A percentile compares a stretch with the other conserved stretches of the same genome.
Evolutionary conservation across 1,139 yeast species (phyloP).

Genomic region (Saccharomycopsis phalli): DNA sequence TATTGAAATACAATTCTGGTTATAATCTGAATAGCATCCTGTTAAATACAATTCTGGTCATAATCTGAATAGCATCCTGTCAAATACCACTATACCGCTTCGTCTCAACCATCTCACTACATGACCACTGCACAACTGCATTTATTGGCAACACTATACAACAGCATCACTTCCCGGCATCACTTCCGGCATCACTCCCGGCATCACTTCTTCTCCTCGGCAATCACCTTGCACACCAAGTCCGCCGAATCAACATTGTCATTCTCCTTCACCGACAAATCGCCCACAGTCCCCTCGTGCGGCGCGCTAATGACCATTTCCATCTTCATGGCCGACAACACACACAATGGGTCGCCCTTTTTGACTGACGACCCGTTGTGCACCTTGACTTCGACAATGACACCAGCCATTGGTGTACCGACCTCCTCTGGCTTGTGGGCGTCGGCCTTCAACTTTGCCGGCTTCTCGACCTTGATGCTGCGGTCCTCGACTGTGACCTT

Average conservation of each 20-base stretch:
- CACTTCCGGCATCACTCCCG: too few relatives aligned
- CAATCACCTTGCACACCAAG: conserved; percentile 39
- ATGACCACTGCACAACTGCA: too few relatives aligned
- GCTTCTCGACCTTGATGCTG: conserved; percentile 73
- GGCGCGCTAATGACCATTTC: conserved; percentile 98
- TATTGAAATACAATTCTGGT: too few relatives aligned
- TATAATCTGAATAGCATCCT: too few relatives aligned
- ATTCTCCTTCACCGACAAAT: conserved; percentile 73
- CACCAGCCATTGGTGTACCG: conserved; percentile 99
- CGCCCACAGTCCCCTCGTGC: conserved; percentile 72
- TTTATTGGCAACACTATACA: too few relatives aligned
- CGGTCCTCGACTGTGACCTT: conserved; percentile 88
- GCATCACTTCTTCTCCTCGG: too few relatives aligned
- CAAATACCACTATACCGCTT: too few relatives aligned
- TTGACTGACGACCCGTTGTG: conserved; percentile 81
- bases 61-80: too few relatives aligned
- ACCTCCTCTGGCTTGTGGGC: conserved; percentile 80
- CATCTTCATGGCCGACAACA: conserved; percentile 98
- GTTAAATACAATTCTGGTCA: too few relatives aligned
- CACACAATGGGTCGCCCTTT: conserved; percentile 95
- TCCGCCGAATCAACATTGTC: conserved; percentile 95
- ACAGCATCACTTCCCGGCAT: too few relatives aligned
- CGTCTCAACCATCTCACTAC: too few relatives aligned
- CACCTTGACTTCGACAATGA: conserved; percentile 87
- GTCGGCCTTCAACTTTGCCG: conserved; percentile 86